Evolutionary conservation across 768 basidiomycete genomes (phyloP).

Genomic region (Suillus lakei): DNA sequence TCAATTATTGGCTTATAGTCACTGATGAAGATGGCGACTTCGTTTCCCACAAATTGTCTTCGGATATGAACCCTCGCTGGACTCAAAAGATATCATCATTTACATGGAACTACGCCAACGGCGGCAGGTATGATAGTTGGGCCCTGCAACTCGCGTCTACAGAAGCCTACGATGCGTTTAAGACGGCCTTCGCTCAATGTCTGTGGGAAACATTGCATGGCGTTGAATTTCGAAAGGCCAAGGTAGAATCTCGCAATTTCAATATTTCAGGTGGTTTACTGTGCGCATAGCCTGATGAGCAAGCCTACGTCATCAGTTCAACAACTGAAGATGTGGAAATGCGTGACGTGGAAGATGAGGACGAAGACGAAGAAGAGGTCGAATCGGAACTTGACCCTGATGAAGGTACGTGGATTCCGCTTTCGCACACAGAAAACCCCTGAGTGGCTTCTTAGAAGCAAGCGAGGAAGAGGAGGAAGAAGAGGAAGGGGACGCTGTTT

Average conservation of each 20-base stretch:
- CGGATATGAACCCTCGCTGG: constrained; percentile 76
- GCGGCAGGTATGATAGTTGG: constrained; percentile 76
- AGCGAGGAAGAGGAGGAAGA: constrained; percentile 45
- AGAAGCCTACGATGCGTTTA: constrained; percentile 63
- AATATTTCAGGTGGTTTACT: not conserved
- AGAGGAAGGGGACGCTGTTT: constrained; percentile 48
- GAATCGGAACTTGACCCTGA: constrained; percentile 66
- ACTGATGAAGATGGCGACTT: constrained; percentile 51
- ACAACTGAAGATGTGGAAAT: constrained; percentile 87
- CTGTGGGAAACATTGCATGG: constrained; percentile 84
- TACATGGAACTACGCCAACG: constrained; percentile 84
- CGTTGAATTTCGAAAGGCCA: constrained; percentile 77
- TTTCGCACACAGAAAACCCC: not conserved
- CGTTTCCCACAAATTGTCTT: constrained; percentile 65
- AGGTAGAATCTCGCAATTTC: constrained; percentile 48
- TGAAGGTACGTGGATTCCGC: constrained; percentile 49
- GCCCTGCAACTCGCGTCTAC: constrained; percentile 68
- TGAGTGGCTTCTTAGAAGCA: constrained; percentile 39
- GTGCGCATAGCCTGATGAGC: constrained; percentile 74
- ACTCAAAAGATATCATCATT: constrained; percentile 67
- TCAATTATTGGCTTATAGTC: constrained; percentile 64
- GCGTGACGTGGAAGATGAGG: constrained; percentile 75
- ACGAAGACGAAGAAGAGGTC: constrained; percentile 82
- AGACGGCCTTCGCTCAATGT: constrained; percentile 65
- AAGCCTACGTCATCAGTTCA: constrained; percentile 78